Percentiles rank a stretch among this genome's conserved stretches.
Conservation (phyloP, 2,329 filamentous ascomycete species). For the Microthyrium microscopicum region DNA sequence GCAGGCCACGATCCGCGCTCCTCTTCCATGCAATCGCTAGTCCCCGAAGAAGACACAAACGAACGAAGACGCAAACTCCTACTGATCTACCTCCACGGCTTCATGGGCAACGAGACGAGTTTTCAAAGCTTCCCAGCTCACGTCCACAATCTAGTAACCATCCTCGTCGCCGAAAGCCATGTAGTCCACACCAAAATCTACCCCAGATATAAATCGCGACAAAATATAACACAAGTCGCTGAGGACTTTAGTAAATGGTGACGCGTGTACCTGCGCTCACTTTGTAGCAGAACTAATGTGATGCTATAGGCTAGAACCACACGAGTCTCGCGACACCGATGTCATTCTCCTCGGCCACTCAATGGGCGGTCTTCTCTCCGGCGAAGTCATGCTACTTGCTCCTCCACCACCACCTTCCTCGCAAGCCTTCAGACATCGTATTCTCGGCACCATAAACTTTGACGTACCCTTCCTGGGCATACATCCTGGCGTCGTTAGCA, state of each 20-base stretch:
- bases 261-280: slow-evolving; percentile 10
- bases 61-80: slow-evolving; percentile 42
- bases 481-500: slow-evolving; percentile 73
- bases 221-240: slow-evolving; percentile 53
- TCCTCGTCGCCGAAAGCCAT: slow-evolving; percentile 53
- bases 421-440: slow-evolving; percentile 48
- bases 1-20: slow-evolving; percentile 24
- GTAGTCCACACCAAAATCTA: slow-evolving; percentile 77
- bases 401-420: slow-evolving; percentile 13
- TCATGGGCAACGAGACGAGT: slow-evolving; percentile 74
- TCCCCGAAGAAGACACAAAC: slow-evolving; percentile 18
- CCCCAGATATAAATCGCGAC: slow-evolving; percentile 61
- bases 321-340: slow-evolving; percentile 59
- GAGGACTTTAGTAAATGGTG: slow-evolving; percentile 72
- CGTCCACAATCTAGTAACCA: slow-evolving; percentile 57
- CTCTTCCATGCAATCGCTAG: slow-evolving; percentile 29
- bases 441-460: slow-evolving; percentile 66
- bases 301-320: slow-evolving; percentile 47
- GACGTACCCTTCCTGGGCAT: slow-evolving; percentile 80
- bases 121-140: slow-evolving; percentile 81
- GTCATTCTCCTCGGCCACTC: slow-evolving; percentile 74
- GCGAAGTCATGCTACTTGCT: slow-evolving; percentile 55
- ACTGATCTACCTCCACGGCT: slow-evolving; percentile 75
- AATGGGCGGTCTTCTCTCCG: slow-evolving; percentile 72
- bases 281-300: slow-evolving; percentile 9